Percentiles rank a stretch among this genome's conserved stretches.
Conservation (phyloP, 1,284 basidiomycete species). For the Taiwanofungus camphoratus region DNA sequence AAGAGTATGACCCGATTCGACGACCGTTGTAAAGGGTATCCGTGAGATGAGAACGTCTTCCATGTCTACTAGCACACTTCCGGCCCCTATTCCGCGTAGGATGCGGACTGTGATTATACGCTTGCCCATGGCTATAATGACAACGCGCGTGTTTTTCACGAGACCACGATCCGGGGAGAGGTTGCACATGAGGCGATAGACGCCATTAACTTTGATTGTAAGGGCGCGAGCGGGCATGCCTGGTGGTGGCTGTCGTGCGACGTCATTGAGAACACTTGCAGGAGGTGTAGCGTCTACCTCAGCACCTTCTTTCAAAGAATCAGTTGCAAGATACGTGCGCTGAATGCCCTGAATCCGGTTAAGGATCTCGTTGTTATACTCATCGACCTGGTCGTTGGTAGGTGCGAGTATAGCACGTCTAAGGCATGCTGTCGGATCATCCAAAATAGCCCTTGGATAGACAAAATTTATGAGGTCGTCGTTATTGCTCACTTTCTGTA, state of each 20-base stretch:
- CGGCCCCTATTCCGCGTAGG: constrained; percentile 20
- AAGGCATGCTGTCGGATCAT: constrained; percentile 24
- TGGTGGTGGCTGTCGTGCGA: constrained; percentile 18
- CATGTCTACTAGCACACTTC: constrained; percentile 15
- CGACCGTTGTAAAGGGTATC: constrained; percentile 28
- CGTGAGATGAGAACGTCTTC: constrained; percentile 32
- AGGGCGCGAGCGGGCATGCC: constrained; percentile 30
- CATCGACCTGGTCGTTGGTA: constrained; percentile 32
- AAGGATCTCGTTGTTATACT: constrained; percentile 31
- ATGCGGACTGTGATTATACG: constrained; percentile 28
- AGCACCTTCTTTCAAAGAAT: constrained; percentile 24
- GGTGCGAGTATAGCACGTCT: constrained; percentile 32
- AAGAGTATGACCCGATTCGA: constrained; percentile 30
- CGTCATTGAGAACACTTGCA: constrained; percentile 25
- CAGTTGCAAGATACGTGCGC: constrained; percentile 25
- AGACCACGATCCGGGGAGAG: constrained; percentile 32
- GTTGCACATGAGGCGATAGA: constrained; percentile 35
- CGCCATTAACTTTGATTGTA: constrained; percentile 27
- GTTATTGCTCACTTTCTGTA: constrained; percentile 15
- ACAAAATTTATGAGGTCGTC: constrained; percentile 31
- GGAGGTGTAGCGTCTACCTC: constrained; percentile 18
- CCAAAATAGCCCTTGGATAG: constrained; percentile 27
- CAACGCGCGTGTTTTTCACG: constrained; percentile 35
- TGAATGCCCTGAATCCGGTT: constrained; percentile 19
- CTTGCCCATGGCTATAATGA: constrained; percentile 25